These are phyloP conservation scores for Hymenotorrendiella dingleyae DNA, from an alignment of 2,329 filamentous ascomycete genomes.

Conservation along the genomic window DNA sequence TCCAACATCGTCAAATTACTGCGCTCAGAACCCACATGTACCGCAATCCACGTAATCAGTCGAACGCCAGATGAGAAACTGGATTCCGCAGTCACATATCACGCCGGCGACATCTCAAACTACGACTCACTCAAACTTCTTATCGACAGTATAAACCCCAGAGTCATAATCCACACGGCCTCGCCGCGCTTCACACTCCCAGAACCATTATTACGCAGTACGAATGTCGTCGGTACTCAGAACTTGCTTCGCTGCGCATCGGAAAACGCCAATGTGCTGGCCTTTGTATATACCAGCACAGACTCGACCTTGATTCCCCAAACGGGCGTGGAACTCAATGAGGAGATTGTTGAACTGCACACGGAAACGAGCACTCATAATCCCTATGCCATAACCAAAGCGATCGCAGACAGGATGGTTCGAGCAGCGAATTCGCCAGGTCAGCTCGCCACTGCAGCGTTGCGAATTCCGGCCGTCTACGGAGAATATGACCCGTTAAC, in stretches of 20 bases:
- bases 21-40: conserved; percentile 18
- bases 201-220: conserved; percentile 18
- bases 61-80: conserved; percentile 23
- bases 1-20: conserved; percentile 30
- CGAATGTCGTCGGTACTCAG: conserved; percentile 32
- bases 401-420: conserved; percentile 29
- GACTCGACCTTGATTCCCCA: conserved; percentile 27
- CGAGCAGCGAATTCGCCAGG: conserved; percentile 28
- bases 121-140: conserved; percentile 12
- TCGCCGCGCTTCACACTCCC: conserved; percentile 25
- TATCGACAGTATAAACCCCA: conserved; percentile 23
- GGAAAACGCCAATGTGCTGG: conserved; percentile 18
- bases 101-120: conserved; percentile 26
- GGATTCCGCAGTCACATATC: conserved; percentile 23
- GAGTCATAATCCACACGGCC: conserved; percentile 31
- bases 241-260: conserved; percentile 23
- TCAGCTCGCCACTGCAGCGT: neutral
- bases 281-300: conserved; percentile 32
- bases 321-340: conserved; percentile 19
- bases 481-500: conserved; percentile 25
- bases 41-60: conserved; percentile 28
- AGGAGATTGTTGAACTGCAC: conserved; percentile 26
- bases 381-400: conserved; percentile 28
- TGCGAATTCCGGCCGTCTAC: conserved; percentile 31
- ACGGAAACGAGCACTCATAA: conserved; percentile 22